Evolutionary conservation across 2,329 filamentous ascomycete species (phyloP), one percentile per base, ranked within the genome.

Genomic region (Aspergillus sp.): DNA sequence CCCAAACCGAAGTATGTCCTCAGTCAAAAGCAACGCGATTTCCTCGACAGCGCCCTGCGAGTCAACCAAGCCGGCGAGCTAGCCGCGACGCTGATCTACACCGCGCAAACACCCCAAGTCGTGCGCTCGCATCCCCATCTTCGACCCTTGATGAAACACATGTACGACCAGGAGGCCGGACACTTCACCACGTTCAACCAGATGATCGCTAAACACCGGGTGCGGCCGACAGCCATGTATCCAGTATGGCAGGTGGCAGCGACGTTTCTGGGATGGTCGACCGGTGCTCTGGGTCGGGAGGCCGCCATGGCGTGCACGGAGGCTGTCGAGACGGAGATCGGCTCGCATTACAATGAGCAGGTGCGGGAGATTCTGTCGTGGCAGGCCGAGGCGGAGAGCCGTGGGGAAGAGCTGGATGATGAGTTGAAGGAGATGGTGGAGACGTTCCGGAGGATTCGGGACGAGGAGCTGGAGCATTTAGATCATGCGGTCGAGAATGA

Each of bases 261-360:
- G 1, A 87, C 88, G 0, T 83, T 87, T 0, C 74, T 99, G 7
- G 94, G 94, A 16, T 96, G 94, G 91, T 82, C 83, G 4, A 99
- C 94, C 0, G 94, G 89, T 0, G 75, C 94, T 40, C 81, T 99
- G 80, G 92, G 94, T 1, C 83, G 90, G 45, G 91, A 97, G 74
- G 92, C 93, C 2, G 93, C 94, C 33, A 99, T 99, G 94, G 94
- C 94, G 11, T 99, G 94, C 70, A 97, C 94, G 0, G 94, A 99
- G 74, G 94, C 94, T 1, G 93, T 99, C 1, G 94, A 99, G 79
- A 99, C 93, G 6, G 94, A 97, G 77, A 99, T 99, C 57, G 94
- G 94, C 2, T 85, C 85, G 24, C 94, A 99, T 74, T 99, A 99
- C 71, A 97, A 97, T 69, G 85, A 85, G 58, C 94, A 99, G 75